These are phyloP conservation scores for Rhynchospora tenuis DNA, from an alignment of 176 grass and related monocot species.

Conservation along the genomic window DNA sequence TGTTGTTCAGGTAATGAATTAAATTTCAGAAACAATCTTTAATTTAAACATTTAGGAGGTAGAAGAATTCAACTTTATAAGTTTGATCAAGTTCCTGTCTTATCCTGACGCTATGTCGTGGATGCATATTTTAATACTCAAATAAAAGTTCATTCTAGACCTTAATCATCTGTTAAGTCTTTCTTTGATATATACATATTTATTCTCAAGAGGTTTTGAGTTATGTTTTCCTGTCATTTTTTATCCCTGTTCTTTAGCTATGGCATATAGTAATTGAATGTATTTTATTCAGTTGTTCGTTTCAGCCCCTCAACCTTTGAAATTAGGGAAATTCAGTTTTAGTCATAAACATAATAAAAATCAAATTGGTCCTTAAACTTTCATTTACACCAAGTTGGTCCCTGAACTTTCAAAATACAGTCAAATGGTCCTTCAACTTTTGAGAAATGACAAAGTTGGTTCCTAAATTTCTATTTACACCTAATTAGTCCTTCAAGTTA, in stretches of 20 bases:
- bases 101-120: neutral
- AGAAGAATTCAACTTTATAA: neutral
- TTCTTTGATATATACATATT: neutral
- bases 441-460: too few relatives aligned
- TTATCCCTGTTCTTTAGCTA: neutral
- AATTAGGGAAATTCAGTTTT: neutral
- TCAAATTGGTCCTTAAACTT: too few relatives aligned
- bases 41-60: neutral
- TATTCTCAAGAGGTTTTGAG: neutral
- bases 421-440: neutral
- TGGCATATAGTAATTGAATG: neutral
- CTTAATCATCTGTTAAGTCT: neutral
- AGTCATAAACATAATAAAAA: too few relatives aligned
- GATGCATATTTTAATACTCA: neutral
- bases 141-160: neutral
- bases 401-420: too few relatives aligned
- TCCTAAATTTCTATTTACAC: too few relatives aligned
- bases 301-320: neutral
- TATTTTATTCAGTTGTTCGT: neutral
- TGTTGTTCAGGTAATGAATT: slow-evolving; percentile 81
- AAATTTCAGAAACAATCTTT: neutral
- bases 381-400: too few relatives aligned
- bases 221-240: neutral
- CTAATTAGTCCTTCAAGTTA: too few relatives aligned
- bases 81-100: neutral